A percentile compares a stretch with the other conserved stretches of the same genome.
Evolutionary conservation across 345 rosid species (phyloP).

Genomic region (Sonneratia alba): DNA sequence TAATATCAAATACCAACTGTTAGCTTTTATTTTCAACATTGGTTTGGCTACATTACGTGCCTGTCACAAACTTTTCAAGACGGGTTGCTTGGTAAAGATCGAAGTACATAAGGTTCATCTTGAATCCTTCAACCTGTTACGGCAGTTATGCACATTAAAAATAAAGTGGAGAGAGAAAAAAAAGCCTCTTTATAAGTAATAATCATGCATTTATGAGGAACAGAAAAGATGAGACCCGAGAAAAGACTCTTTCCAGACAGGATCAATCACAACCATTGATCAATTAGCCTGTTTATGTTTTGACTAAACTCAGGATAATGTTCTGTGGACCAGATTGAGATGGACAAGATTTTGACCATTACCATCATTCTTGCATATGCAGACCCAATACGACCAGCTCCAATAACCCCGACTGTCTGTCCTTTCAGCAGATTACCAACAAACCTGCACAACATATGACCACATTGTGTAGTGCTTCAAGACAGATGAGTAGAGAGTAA

Average conservation of each 20-base stretch:
- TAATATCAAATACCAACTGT: not conserved
- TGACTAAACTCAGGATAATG: too few relatives aligned
- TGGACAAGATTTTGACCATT: not conserved
- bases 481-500: not conserved
- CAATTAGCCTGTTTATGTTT: too few relatives aligned
- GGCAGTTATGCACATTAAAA: not conserved
- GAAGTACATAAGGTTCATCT: constrained; percentile 91
- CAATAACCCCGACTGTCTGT: constrained; percentile 96
- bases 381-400: constrained; percentile 98
- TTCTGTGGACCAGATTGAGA: not conserved
- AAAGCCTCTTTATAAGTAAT: too few relatives aligned
- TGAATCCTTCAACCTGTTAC: constrained; percentile 81
- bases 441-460: constrained; percentile 32
- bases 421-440: constrained; percentile 98
- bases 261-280: too few relatives aligned
- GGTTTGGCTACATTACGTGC: constrained; percentile 17
- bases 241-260: too few relatives aligned
- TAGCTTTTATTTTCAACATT: not conserved
- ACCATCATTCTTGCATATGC: constrained; percentile 99
- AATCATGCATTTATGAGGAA: too few relatives aligned
- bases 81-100: constrained; percentile 94
- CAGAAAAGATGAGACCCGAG: too few relatives aligned
- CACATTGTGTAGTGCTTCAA: not conserved
- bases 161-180: not conserved
- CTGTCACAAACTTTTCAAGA: constrained; percentile 87